Evolutionary conservation across 345 rosid species (phyloP), one percentile per base, ranked within the genome.

Genomic region (Geranium brycei): DNA sequence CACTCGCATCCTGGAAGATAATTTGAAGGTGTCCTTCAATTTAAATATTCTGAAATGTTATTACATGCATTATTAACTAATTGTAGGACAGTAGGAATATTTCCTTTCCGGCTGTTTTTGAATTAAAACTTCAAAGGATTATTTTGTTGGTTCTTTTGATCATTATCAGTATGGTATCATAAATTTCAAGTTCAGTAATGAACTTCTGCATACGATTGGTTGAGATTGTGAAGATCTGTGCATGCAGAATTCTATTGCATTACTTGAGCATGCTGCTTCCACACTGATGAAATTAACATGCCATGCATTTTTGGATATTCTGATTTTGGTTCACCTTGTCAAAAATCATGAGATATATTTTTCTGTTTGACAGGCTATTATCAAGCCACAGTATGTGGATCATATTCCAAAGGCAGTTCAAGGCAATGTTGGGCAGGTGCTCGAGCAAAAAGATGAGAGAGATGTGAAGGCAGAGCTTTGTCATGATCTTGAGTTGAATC

Each of bases 301-400:
- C 11, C 53, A 11, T 47, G 5, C 15, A 47, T 47, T 47, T 35
- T 8, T 47, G 53, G 47, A 38, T 38, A 38, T 38, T 38, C 6
- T 38, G 47, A 38, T 38, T 38, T 38, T 47, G 13, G 13, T 47
- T 47, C 15, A 47, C 11, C 53, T 47, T 47, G 5, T 47, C 3
- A 47, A 47, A 47, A 2, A 8, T 47, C 15, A 47, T 11, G 53
- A 8, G 15, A 47, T 47, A 10, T 47, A 11, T 47, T 66, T 5
- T 47, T 47, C 12, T 47, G 11, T 47, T 47, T 47, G 14, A 14
- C 80, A 91, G 99, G 97, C 93, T 61, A 88, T 88, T 40, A 95
- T 95, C 62, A 95, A 91, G 78, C 97, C 99, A n/a, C 99, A 91
- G 69, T 88, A 91, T 72, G 97, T 95, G 14, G 99, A 95, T 78